Conservation (phyloP, 2,329 filamentous ascomycete genomes). For the Truncatella angustata region DNA sequence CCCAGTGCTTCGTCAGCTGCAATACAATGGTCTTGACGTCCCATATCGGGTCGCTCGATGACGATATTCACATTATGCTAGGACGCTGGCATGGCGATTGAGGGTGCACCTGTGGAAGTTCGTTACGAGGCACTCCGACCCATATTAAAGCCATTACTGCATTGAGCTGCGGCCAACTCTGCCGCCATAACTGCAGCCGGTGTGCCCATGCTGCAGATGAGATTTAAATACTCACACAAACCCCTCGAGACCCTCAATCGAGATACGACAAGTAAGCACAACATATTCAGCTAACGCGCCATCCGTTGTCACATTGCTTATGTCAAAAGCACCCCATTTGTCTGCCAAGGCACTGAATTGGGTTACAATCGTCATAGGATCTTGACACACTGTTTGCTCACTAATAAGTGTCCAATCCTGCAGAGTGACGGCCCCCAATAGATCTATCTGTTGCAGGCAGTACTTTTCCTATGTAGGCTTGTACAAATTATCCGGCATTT, state of each 20-base stretch:
- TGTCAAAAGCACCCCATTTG: neutral
- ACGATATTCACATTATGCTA: too few species aligned
- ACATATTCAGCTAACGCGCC: neutral
- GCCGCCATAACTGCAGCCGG: neutral
- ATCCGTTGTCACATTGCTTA: neutral
- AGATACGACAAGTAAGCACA: neutral
- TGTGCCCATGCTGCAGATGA: neutral
- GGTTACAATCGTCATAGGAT: too few species aligned
- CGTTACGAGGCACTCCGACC: too few species aligned
- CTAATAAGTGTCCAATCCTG: neutral
- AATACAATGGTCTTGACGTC: too few species aligned
- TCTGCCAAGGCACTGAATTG: too few species aligned
- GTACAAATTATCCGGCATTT: neutral
- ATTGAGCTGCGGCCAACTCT: too few species aligned
- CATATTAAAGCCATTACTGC: too few species aligned
- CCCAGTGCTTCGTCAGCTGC: too few species aligned
- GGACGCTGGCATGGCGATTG: too few species aligned
- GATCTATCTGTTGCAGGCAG: neutral
- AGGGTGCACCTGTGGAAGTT: too few species aligned
- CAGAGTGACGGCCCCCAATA: neutral
- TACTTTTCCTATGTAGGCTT: neutral
- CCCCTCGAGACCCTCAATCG: neutral
- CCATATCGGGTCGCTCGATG: too few species aligned
- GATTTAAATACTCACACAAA: neutral
- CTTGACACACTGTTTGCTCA: too few species aligned